Conservation (phyloP, 768 basidiomycete species). For the Russula abietina region DNA sequence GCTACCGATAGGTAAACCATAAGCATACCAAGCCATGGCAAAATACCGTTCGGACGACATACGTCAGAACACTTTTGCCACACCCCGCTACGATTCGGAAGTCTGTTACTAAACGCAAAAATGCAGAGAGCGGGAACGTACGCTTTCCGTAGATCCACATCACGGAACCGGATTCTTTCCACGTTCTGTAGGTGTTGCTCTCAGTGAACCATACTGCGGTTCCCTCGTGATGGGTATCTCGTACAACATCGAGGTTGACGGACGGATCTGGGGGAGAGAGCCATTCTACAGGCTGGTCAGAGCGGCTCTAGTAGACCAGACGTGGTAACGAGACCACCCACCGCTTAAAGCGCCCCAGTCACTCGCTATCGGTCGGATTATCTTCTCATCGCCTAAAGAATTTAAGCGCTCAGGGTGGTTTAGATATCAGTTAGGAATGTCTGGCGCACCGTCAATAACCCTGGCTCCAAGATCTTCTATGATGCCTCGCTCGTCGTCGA, state of each 20-base stretch:
- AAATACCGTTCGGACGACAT: background rate
- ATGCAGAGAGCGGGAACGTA: background rate
- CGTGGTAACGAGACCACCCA: background rate
- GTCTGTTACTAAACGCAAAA: background rate
- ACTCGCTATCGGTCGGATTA: background rate
- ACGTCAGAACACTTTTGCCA: background rate
- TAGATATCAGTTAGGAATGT: background rate
- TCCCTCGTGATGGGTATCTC: background rate
- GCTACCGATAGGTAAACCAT: background rate
- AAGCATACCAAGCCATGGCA: background rate
- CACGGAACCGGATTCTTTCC: background rate
- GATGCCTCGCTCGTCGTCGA: too few relatives aligned
- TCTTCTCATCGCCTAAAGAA: background rate
- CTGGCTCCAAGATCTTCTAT: background rate
- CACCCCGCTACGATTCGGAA: background rate
- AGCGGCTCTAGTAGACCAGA: too few relatives aligned
- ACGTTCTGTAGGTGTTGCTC: background rate
- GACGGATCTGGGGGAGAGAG: background rate
- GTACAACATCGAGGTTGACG: background rate
- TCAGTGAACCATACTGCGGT: background rate
- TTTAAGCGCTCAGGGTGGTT: background rate
- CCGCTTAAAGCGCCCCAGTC: background rate
- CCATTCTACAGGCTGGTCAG: background rate
- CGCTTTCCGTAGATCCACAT: conserved; percentile 1
- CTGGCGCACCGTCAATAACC: background rate